These are phyloP conservation scores for Salix suchowensis DNA, from an alignment of 345 rosid genomes.

Conservation along the genomic window DNA sequence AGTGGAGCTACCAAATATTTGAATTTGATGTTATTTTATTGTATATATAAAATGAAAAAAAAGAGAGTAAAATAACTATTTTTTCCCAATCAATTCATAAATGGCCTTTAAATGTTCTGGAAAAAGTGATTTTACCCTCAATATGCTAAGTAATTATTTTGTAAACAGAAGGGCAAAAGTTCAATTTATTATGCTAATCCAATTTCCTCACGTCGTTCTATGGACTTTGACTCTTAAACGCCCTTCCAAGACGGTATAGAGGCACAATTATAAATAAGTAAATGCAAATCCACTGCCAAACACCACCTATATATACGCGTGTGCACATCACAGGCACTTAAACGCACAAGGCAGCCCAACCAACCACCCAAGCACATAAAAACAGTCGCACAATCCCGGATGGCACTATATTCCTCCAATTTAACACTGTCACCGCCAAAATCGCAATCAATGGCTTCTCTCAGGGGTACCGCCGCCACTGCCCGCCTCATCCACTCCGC, in stretches of 20 bases:
- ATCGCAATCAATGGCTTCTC: constrained; percentile 45
- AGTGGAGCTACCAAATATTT: no score
- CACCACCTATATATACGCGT: background rate
- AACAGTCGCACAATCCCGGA: background rate
- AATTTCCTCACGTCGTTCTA: no score
- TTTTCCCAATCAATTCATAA: no score
- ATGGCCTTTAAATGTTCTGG: no score
- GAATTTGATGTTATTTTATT: no score
- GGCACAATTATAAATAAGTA: background rate
- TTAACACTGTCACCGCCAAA: constrained; percentile 4
- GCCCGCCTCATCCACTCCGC: constrained; percentile 49
- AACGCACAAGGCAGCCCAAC: background rate
- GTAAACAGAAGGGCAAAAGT: no score
- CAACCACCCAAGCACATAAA: background rate
- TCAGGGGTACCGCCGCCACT: constrained; percentile 51
- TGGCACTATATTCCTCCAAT: background rate
- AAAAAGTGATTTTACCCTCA: no score
- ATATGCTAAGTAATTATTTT: no score
- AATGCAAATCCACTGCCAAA: background rate
- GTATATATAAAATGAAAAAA: no score
- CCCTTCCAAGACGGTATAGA: background rate
- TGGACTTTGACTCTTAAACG: background rate
- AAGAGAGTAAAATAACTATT: no score
- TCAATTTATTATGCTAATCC: no score
- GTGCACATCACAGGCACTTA: background rate